Percentiles rank a stretch among this genome's conserved stretches.
Conservation (phyloP, 2,329 filamentous ascomycete genomes). For the Massarina eburnea region DNA sequence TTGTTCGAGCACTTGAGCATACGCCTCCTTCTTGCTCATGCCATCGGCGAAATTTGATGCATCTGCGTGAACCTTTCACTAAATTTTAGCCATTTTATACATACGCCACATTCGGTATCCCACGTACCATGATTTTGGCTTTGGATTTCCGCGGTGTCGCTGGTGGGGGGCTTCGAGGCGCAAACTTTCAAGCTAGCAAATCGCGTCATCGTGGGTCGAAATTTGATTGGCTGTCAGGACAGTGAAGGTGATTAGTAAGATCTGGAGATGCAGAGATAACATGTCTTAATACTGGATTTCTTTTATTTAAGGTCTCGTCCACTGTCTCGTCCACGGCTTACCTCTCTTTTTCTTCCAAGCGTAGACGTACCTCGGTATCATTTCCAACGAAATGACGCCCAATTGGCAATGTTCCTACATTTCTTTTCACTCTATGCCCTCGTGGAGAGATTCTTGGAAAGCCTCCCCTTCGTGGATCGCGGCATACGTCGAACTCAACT, state of each 20-base stretch:
- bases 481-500: too few species aligned
- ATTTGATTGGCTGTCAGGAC: neutral
- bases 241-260: neutral
- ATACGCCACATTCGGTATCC: too few species aligned
- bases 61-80: slow-evolving; percentile 70
- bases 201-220: neutral
- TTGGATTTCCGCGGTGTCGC: neutral
- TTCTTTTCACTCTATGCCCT: too few species aligned
- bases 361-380: too few species aligned
- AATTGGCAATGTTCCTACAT: too few species aligned
- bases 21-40: slow-evolving; percentile 71
- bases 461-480: too few species aligned
- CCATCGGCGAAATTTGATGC: slow-evolving; percentile 70
- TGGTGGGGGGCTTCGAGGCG: neutral
- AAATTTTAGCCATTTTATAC: neutral
- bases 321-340: too few species aligned
- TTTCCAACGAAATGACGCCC: too few species aligned
- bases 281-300: too few species aligned
- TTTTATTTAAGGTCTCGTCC: too few species aligned
- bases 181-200: slow-evolving; percentile 3
- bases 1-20: slow-evolving; percentile 72
- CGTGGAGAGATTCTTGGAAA: too few species aligned
- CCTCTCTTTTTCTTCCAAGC: too few species aligned
- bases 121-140: slow-evolving; percentile 6
- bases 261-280: neutral